A percentile compares a stretch with the other conserved stretches of the same genome.
Evolutionary conservation across 2,329 filamentous ascomycete species (phyloP).

Genomic region (Metarhizium album): DNA sequence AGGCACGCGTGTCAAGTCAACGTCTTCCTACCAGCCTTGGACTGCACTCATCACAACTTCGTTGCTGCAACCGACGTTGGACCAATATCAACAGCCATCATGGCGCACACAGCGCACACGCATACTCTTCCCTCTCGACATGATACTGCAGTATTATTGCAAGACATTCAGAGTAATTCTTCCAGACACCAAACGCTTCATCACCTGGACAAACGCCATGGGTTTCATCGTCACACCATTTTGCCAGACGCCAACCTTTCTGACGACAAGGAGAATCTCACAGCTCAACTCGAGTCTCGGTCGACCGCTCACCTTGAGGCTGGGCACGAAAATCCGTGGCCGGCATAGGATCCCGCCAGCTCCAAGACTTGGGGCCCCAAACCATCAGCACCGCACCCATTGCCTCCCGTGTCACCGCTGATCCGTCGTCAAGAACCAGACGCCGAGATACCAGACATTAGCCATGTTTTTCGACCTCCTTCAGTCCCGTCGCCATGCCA

Average conservation of each 20-base stretch:
- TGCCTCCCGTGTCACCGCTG: not conserved
- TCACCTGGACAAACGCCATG: not conserved
- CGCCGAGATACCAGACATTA: not conserved
- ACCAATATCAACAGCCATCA: conserved; percentile 1
- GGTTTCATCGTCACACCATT: not conserved
- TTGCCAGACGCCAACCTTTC: not conserved
- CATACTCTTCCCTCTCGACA: conserved; percentile 1
- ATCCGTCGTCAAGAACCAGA: too few relatives aligned
- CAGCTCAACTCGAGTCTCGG: not conserved
- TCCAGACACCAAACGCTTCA: not conserved
- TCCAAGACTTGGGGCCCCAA: conserved; percentile 1
- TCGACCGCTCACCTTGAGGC: not conserved
- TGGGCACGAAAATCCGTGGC: not conserved
- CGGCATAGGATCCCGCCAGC: conserved; percentile 4
- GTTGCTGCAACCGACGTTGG: not conserved
- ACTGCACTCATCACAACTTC: not conserved
- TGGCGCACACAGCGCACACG: conserved; percentile 6
- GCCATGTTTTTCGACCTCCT: not conserved
- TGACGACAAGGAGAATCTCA: conserved; percentile 4
- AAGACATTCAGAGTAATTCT: conserved; percentile 1
- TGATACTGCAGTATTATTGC: conserved; percentile 1
- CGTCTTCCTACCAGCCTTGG: not conserved
- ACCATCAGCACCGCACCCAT: not conserved
- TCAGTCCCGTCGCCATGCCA: not conserved
- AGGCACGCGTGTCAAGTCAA: not conserved